phyloP scores from a whole-genome alignment of 2,329 filamentous ascomycete species.

The Plenodomus lindquistii region DNA sequence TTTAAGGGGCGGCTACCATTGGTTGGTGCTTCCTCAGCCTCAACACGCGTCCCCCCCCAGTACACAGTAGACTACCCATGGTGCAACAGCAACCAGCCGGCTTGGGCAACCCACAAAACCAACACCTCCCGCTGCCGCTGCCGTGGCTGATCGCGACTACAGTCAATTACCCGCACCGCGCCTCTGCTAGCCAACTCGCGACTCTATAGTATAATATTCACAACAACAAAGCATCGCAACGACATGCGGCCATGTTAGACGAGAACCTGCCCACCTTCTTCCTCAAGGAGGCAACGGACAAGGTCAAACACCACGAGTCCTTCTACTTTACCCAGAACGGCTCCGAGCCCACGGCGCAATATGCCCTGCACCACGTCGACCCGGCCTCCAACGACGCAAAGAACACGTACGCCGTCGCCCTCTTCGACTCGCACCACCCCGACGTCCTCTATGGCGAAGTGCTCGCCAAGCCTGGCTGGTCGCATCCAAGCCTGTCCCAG shows the following conservation, averaged over 20 bases:
- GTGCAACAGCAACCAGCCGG: no score
- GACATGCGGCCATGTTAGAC: slow-evolving; percentile 71
- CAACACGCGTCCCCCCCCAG: no score
- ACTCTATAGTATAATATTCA: no score
- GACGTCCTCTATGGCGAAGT: slow-evolving; percentile 89
- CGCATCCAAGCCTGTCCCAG: slow-evolving; percentile 77
- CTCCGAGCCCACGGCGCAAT: slow-evolving; percentile 77
- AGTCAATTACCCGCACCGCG: no score
- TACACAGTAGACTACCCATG: no score
- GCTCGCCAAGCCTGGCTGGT: slow-evolving; percentile 81
- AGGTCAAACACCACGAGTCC: slow-evolving; percentile 56
- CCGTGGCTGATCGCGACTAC: no score
- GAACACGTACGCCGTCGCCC: slow-evolving; percentile 83
- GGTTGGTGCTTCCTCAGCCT: no score
- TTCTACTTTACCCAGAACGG: slow-evolving; percentile 70
- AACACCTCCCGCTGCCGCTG: no score
- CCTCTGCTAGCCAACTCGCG: no score
- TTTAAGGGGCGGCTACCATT: no score
- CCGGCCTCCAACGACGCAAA: slow-evolving; percentile 69
- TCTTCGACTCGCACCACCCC: slow-evolving; percentile 79
- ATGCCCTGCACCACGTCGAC: slow-evolving; percentile 77
- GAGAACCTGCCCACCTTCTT: slow-evolving; percentile 85
- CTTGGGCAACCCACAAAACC: no score
- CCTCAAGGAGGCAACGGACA: slow-evolving; percentile 57
- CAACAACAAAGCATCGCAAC: background rate